Evolutionary conservation across 441 rosid species (phyloP).

Genomic region (Erodium texanum): DNA sequence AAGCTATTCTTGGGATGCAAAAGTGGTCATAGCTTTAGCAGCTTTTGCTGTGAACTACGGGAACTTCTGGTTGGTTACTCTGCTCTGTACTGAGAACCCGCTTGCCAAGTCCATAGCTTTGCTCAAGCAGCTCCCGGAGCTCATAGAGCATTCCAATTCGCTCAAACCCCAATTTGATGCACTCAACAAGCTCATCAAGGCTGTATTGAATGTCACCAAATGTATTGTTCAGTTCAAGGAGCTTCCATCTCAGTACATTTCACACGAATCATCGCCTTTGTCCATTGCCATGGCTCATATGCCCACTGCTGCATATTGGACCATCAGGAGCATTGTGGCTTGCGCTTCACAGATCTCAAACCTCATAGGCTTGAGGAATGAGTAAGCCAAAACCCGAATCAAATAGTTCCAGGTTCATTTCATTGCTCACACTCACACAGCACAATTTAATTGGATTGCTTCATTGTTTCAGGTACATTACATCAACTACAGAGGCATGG

Average conservation of each 20-base stretch:
- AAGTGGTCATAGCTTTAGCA: conserved; percentile 32
- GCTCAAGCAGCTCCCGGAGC: conserved; percentile 34
- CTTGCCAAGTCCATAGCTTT: conserved; percentile 33
- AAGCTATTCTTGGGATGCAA: conserved; percentile 33
- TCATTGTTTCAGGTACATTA: conserved; percentile 19
- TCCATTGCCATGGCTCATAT: conserved; percentile 26
- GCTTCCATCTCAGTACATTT: conserved; percentile 27
- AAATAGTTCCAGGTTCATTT: too few species aligned
- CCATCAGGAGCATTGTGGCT: conserved; percentile 34
- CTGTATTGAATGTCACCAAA: conserved; percentile 29
- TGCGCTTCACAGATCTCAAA: conserved; percentile 29
- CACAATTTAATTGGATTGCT: not conserved
- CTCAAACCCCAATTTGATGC: conserved; percentile 36
- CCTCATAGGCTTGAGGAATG: conserved; percentile 26
- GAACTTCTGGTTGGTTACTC: conserved; percentile 30
- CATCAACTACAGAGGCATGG: conserved; percentile 31
- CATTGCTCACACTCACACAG: not conserved
- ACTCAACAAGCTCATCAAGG: conserved; percentile 26
- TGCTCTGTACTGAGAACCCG: conserved; percentile 21
- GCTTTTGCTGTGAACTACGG: conserved; percentile 35
- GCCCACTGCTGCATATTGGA: conserved; percentile 38
- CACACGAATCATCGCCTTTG: conserved; percentile 23
- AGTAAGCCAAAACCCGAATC: conserved; percentile 24
- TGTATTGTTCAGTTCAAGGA: conserved; percentile 26
- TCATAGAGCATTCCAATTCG: conserved; percentile 22